Conservation (phyloP, 768 basidiomycete genomes). For the Macrolepiota dolichaula region DNA sequence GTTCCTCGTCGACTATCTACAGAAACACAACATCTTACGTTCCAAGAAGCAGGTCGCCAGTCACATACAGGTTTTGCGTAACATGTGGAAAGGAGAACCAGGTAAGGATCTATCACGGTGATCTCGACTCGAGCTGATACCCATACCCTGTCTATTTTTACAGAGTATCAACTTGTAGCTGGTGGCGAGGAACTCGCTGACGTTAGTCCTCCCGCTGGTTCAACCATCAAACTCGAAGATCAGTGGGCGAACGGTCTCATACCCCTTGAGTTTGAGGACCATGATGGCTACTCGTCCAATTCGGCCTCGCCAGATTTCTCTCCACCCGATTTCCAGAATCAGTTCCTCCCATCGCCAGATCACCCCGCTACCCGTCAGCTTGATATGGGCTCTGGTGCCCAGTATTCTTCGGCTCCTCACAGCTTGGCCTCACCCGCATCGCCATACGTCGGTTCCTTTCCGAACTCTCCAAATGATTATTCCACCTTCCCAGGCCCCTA, state of each 20-base stretch:
- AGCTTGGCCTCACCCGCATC: slow-evolving; percentile 1
- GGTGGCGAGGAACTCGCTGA: slow-evolving; percentile 75
- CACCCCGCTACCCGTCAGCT: slow-evolving; percentile 26
- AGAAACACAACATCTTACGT: slow-evolving; percentile 64
- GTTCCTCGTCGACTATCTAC: slow-evolving; percentile 79
- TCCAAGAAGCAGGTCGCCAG: slow-evolving; percentile 90
- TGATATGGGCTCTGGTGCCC: slow-evolving; percentile 1
- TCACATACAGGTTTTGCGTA: slow-evolving; percentile 80
- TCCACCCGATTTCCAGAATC: slow-evolving; percentile 38
- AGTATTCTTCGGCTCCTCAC: neutral
- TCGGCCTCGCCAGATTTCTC: slow-evolving; percentile 45
- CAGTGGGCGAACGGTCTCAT: slow-evolving; percentile 37
- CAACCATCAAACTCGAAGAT: slow-evolving; percentile 56
- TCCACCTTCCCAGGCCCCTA: slow-evolving; percentile 1
- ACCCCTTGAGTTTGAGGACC: slow-evolving; percentile 43
- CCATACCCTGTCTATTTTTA: slow-evolving; percentile 12
- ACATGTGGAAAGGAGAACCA: slow-evolving; percentile 86
- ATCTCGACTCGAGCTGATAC: slow-evolving; percentile 6
- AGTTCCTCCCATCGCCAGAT: slow-evolving; percentile 45
- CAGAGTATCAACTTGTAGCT: slow-evolving; percentile 77
- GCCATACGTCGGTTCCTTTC: slow-evolving; percentile 3
- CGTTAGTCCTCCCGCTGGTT: slow-evolving; percentile 32
- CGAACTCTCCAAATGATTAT: slow-evolving; percentile 1
- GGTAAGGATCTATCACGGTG: slow-evolving; percentile 35
- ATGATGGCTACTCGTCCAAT: slow-evolving; percentile 32